Evolutionary conservation across 192 early-diverging fungal genomes (phyloP), one percentile per base, ranked within the genome.

Genomic region (Coemansia sp.): DNA sequence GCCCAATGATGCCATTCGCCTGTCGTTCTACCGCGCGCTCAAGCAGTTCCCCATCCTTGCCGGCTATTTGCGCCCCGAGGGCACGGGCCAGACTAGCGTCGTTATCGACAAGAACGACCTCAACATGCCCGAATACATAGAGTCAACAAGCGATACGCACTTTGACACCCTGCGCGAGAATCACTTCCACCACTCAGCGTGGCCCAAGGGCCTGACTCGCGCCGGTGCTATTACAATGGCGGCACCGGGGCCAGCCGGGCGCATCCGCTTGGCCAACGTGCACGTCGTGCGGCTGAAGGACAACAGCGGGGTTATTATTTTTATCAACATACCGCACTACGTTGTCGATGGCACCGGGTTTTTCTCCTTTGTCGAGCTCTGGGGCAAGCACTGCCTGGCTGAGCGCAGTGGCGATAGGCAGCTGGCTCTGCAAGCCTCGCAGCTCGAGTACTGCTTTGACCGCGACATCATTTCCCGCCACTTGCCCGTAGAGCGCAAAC

Each of bases 71-170:
- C 72, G 56, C 24, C 16, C 59, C 14, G 70, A 71, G 1, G 59
- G 59, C 23, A 21, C 28, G 1, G 73, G 73, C 18, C 48, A 33
- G 35, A 69, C 63, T 5, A 59, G 62, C 10, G 63, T 81, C 0
- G 72, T 72, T 0, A 40, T 81, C 26, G 69, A 79, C 21, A 61
- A 45, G 13, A 9, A 46, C 9, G 51, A 71, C 18, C 69, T 79
- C 16, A 79, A 79, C 26, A 79, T 79, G 78, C 78, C 73, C 45
- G 70, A 71, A 36, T 81, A 81, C 45, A n/a, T 62, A 3, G 78
- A 81, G 23, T 75, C 78, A 9, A 10, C 3, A 13, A 74, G 55
- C 58, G 11, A 57, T 5, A 36, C 70, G 18, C 51, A 43, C 10
- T 70, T 62, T 21, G 62, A 59, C 39, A 36, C 61, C 11, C 35